Base-by-base conservation (phyloP, 2,329 filamentous ascomycete species). In the Penicillium sp. region DNA sequence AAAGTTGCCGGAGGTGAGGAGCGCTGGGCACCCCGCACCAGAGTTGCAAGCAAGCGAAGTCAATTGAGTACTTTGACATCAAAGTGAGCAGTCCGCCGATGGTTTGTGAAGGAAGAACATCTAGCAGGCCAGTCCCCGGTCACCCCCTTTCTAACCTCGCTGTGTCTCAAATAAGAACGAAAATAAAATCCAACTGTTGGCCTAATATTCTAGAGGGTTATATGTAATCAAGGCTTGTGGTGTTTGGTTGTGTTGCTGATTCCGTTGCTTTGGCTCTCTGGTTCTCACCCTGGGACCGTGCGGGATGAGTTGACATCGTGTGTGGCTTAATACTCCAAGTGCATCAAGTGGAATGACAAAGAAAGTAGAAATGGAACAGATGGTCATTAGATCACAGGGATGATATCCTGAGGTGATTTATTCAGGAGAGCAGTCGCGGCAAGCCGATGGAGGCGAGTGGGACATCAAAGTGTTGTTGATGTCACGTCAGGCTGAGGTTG, bases 401-500 rank as follows among this genome's bases (percentile, higher is more conserved):
- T 21, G 16, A 26, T 39, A 19, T 39, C 8, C 4, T 19, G 16
- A 29, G n/a, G 9, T 19, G 11, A 57, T 21, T 24, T 27, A 29
- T 21, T 22, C n/a, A 33, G 29, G 35, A 21, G 21, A 44, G 31
- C 27, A 29, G 44, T 22, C 16, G 26, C 27, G 35, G 42, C 45
- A 48, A 53, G 50, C 37, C 39, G 35, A 26, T 45, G 27, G 39
- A 5, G 31, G 31, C 37, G 29, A 57, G 47, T 55, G 46, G 54
- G 44, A 54, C 52, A 48, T 52, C 49, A 42, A 48, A 51, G 29
- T 58, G 49, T 42, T 57, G 60, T 55, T 39, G 54, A 62, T 56
- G 54, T 58, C 54, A 58, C 49, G 51, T 56, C 51, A 55, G 51
- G 53, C 39, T 62, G 60, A 60, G 54, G 53, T 55, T 46, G 51